Evolutionary conservation across 371 early-diverging fungal species (phyloP).

Genomic region (Scutellospora calospora): DNA sequence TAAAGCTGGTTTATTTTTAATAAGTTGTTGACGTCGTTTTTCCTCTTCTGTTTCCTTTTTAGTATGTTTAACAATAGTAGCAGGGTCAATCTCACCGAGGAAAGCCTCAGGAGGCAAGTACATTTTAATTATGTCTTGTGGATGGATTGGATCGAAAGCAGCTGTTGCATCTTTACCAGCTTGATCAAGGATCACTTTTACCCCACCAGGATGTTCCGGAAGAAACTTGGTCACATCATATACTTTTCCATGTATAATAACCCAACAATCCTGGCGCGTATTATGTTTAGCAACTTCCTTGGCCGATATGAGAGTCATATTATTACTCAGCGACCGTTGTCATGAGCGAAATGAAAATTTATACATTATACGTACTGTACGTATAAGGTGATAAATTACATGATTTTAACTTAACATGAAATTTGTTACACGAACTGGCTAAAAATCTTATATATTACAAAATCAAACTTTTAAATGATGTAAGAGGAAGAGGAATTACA

Average conservation of each 20-base stretch:
- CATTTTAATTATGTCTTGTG: constrained; percentile 65
- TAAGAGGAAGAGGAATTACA: too few species aligned
- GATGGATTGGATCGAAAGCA: constrained; percentile 81
- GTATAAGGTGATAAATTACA: too few species aligned
- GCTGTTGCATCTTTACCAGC: constrained; percentile 85
- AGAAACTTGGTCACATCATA: constrained; percentile 74
- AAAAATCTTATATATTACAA: too few species aligned
- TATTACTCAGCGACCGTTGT: not conserved
- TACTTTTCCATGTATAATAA: constrained; percentile 77
- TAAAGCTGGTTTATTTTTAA: constrained; percentile 64
- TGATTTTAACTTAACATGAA: too few species aligned
- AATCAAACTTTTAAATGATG: too few species aligned
- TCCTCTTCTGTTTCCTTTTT: constrained; percentile 55
- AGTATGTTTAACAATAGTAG: constrained; percentile 44
- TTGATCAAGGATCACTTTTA: constrained; percentile 69
- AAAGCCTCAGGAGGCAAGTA: constrained; percentile 62
- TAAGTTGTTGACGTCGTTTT: constrained; percentile 48
- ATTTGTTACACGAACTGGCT: too few species aligned
- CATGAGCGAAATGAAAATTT: too few species aligned
- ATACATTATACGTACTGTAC: too few species aligned
- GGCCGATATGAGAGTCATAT: constrained; percentile 35
- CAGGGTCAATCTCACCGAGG: constrained; percentile 61
- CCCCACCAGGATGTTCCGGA: constrained; percentile 72
- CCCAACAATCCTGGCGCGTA: constrained; percentile 72
- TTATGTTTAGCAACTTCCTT: constrained; percentile 79